A percentile compares a stretch with the other conserved stretches of the same genome.
phyloP scores from a whole-genome alignment of 257 asterid genomes.

The Nicotiana benthamiana region DNA sequence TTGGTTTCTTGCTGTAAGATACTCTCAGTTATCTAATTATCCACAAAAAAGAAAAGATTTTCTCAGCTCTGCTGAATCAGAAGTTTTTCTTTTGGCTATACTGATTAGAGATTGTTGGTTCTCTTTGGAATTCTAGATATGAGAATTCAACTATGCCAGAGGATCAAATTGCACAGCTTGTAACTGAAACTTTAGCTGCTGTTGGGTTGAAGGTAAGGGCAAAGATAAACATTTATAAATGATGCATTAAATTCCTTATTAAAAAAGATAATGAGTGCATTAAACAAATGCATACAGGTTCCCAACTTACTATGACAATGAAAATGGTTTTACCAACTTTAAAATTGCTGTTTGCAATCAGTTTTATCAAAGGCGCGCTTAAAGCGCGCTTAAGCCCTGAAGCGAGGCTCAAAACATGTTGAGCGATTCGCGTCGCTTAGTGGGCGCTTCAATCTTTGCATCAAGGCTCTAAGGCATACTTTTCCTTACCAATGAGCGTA shows the following conservation, averaged over 20 bases:
- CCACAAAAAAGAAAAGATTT: neutral
- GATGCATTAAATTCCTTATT: neutral
- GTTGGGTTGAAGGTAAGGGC: constrained; percentile 88
- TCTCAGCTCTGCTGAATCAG: neutral
- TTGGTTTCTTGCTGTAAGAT: constrained; percentile 93
- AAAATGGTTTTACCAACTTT: neutral
- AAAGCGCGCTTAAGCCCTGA: too few relatives aligned
- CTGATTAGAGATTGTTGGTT: neutral
- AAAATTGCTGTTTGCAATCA: neutral
- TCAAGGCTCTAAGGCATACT: too few relatives aligned
- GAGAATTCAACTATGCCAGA: constrained; percentile 89
- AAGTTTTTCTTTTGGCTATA: neutral
- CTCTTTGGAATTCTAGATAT: constrained; percentile 39
- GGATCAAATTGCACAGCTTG: constrained; percentile 78
- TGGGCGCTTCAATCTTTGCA: too few relatives aligned
- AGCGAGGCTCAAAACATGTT: too few relatives aligned
- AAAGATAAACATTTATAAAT: neutral
- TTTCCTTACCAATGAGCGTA: too few relatives aligned
- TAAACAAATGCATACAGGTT: neutral
- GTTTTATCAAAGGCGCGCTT: too few relatives aligned
- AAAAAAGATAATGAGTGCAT: too few relatives aligned
- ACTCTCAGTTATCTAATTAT: neutral
- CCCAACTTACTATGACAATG: neutral
- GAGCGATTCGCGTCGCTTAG: too few relatives aligned
- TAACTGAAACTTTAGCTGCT: constrained; percentile 91